Evolutionary conservation across 768 basidiomycete species (phyloP), one percentile per base, ranked within the genome.

Genomic region (Termitomyces sp.): DNA sequence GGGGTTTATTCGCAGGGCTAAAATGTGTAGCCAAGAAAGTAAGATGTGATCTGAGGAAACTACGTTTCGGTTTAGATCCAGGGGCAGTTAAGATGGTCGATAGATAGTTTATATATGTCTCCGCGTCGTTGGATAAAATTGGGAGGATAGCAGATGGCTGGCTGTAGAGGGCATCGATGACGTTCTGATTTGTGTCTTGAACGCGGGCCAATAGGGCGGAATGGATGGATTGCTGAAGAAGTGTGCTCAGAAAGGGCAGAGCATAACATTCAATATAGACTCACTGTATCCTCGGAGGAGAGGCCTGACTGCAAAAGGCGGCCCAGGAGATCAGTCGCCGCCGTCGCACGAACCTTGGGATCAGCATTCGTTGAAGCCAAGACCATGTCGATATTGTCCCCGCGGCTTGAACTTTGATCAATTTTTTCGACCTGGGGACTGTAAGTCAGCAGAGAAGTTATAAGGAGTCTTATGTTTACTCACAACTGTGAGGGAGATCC

Each of bases 131-230:
- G 7, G 71, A 65, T 32, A 85, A 70, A 47, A 81, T 49, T 1
- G 82, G 76, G 3, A 82, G 69, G 43, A 89, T 69, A 2, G 69
- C 43, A 5, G 73, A 66, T 0, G 84, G 75, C 1, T 77, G 70
- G 2, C 74, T 74, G 69, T 95, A 95, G 9, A 97, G 74, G 0
- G 79, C 81, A 44, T 86, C 77, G 12, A 95, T 69, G 27, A 97
- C 88, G 2, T 71, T 64, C 1, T 72, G 58, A 29, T 84, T 78
- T 7, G 79, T 76, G 62, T 96, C 94, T 49, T 85, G 79, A 4
- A 92, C 71, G 2, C 91, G 84, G 14, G 85, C 80, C 31, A 87
- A 67, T 5, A 98, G 72, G 0, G 88, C 85, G 2, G 82, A 77
- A n/a, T 75, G 77, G 19, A 88, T 71, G 2, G 86, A 78, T 56